A percentile compares a stretch with the other conserved stretches of the same genome.
Evolutionary conservation across 2,329 filamentous ascomycete species (phyloP).

Genomic region (Fusarium sp.): DNA sequence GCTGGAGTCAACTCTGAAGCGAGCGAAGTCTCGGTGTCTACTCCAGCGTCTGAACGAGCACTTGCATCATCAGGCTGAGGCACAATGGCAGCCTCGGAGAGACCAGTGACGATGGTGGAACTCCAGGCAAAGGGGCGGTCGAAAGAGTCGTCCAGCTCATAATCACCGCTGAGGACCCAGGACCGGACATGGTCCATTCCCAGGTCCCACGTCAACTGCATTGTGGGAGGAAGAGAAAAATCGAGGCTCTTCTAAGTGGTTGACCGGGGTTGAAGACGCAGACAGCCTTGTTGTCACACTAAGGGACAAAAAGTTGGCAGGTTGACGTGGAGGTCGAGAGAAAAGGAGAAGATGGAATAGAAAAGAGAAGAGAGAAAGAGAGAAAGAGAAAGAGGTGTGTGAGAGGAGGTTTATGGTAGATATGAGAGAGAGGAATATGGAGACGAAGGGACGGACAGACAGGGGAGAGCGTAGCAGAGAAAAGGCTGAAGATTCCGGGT

Average conservation of each 20-base stretch:
- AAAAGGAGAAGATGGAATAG: constrained; percentile 3
- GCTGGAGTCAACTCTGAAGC: constrained; percentile 23
- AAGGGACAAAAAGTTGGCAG: neutral
- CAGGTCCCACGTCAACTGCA: constrained; percentile 47
- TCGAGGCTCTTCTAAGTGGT: constrained; percentile 14
- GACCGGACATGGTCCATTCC: constrained; percentile 46
- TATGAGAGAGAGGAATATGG: constrained; percentile 26
- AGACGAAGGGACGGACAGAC: constrained; percentile 13
- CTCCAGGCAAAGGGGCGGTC: constrained; percentile 41
- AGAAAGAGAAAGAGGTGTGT: constrained; percentile 12
- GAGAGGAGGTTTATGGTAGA: constrained; percentile 31
- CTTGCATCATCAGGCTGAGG: constrained; percentile 36
- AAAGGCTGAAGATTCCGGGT: constrained; percentile 39
- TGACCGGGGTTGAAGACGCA: constrained; percentile 11
- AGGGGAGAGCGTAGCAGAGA: constrained; percentile 29
- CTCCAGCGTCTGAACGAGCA: constrained; percentile 30
- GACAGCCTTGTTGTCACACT: neutral
- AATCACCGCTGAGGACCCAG: constrained; percentile 44
- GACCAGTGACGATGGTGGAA: constrained; percentile 42
- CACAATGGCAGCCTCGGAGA: constrained; percentile 39
- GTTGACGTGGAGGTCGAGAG: neutral
- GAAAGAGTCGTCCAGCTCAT: constrained; percentile 35
- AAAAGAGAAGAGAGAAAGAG: constrained; percentile 4
- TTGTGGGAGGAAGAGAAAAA: constrained; percentile 24
- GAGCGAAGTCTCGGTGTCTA: constrained; percentile 15